These are phyloP conservation scores for Rhizopus arrhizus DNA, from an alignment of 371 early-diverging fungal genomes.

Conservation along the genomic window DNA sequence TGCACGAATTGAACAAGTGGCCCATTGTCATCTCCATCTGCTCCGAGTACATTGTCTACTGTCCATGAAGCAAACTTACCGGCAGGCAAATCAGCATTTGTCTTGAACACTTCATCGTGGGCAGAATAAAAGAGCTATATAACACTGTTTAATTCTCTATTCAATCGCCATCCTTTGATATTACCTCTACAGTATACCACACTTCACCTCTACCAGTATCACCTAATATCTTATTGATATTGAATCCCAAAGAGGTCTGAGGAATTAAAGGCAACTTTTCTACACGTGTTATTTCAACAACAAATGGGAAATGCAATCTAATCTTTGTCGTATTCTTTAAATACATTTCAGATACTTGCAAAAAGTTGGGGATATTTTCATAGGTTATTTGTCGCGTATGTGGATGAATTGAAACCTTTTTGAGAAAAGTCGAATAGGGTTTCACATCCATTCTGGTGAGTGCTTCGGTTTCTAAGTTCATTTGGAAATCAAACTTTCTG, in stretches of 20 bases:
- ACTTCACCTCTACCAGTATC: constrained; percentile 44
- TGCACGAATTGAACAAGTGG: constrained; percentile 40
- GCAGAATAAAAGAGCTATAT: constrained; percentile 31
- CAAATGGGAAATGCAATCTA: constrained; percentile 51
- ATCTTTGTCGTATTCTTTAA: constrained; percentile 44
- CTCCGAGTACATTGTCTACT: constrained; percentile 40
- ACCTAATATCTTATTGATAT: constrained; percentile 39
- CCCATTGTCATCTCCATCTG: constrained; percentile 14
- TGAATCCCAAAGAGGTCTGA: constrained; percentile 28
- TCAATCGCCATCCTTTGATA: too few relatives aligned
- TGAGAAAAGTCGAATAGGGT: constrained; percentile 53
- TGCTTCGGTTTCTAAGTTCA: constrained; percentile 37
- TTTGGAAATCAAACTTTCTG: constrained; percentile 53
- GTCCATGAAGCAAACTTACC: constrained; percentile 54
- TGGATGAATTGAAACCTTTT: constrained; percentile 44
- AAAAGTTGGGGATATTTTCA: constrained; percentile 51
- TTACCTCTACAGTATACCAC: constrained; percentile 52
- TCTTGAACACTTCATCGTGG: constrained; percentile 38
- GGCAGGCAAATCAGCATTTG: constrained; percentile 32
- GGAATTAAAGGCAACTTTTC: constrained; percentile 39
- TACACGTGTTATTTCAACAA: constrained; percentile 51
- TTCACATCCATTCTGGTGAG: constrained; percentile 46
- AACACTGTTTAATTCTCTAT: neutral
- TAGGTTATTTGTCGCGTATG: constrained; percentile 39
- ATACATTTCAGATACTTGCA: constrained; percentile 42